Conservation (phyloP, 176 grass and related monocot species). For the Musa beccarii region DNA sequence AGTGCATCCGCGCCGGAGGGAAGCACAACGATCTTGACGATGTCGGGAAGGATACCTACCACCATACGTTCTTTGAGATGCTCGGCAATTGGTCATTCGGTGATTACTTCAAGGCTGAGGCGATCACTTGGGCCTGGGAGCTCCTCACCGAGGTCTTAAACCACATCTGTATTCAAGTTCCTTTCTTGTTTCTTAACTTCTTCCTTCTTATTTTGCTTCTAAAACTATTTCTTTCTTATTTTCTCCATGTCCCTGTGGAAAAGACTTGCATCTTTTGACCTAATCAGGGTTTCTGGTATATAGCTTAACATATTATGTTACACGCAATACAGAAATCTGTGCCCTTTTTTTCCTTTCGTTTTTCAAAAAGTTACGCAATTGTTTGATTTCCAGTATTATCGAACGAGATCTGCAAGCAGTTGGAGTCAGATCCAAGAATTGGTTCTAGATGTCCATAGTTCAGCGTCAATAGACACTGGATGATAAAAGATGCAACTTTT, state of each 20-base stretch:
- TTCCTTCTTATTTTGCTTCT: neutral
- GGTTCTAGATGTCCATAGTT: neutral
- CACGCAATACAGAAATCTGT: no score
- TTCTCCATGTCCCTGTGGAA: neutral
- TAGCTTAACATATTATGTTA: no score
- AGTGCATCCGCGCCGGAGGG: slow-evolving; percentile 90
- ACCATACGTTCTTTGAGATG: slow-evolving; percentile 99
- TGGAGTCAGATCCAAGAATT: neutral
- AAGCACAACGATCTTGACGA: slow-evolving; percentile 99
- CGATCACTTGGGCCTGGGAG: slow-evolving; percentile 92
- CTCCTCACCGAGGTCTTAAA: slow-evolving; percentile 56
- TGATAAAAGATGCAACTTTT: no score
- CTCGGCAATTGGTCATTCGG: slow-evolving; percentile 95
- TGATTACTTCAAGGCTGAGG: slow-evolving; percentile 87
- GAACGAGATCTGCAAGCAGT: neutral
- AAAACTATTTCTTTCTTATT: neutral
- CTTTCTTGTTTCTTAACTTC: neutral
- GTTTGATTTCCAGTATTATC: neutral
- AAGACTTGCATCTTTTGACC: neutral
- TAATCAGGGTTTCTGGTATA: neutral
- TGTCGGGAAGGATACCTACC: slow-evolving; percentile 95
- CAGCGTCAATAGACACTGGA: no score
- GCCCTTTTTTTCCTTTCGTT: no score
- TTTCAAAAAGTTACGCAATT: neutral
- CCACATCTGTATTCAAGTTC: neutral